A percentile compares a stretch with the other conserved stretches of the same genome.
Evolutionary conservation across 1,284 basidiomycete genomes (phyloP).

Genomic region (Ceratobasidium papillatum): DNA sequence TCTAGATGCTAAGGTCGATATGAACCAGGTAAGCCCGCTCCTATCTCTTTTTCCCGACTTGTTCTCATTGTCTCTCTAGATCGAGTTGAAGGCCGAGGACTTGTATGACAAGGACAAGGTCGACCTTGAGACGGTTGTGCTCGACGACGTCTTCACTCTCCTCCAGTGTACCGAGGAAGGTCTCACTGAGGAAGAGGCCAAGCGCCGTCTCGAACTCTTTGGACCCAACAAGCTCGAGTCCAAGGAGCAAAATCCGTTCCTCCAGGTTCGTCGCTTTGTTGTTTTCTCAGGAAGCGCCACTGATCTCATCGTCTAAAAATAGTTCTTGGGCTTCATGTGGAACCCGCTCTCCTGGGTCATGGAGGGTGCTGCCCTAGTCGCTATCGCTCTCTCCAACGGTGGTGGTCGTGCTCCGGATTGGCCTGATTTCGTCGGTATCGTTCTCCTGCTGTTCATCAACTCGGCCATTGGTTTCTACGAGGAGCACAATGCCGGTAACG

Average conservation of each 20-base stretch:
- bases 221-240: conserved; percentile 95
- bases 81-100: conserved; percentile 82
- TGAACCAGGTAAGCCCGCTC: conserved; percentile 68
- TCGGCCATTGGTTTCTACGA: conserved; percentile 98
- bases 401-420: conserved; percentile 88
- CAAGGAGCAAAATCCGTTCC: conserved; percentile 86
- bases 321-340: conserved; percentile 99
- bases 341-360: conserved; percentile 99
- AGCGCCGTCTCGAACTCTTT: conserved; percentile 90
- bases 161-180: conserved; percentile 89
- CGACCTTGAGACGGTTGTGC: conserved; percentile 95
- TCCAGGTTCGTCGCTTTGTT: conserved; percentile 66
- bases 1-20: conserved; percentile 84
- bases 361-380: conserved; percentile 97
- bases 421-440: conserved; percentile 97
- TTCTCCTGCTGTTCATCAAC: conserved; percentile 92
- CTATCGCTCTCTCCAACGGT: conserved; percentile 96
- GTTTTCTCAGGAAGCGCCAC: conserved; percentile 18
- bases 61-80: conserved; percentile 35
- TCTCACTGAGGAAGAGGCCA: conserved; percentile 78
- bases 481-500: conserved; percentile 96
- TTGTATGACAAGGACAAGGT: conserved; percentile 99
- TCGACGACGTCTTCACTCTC: conserved; percentile 96
- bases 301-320: conserved; percentile 50
- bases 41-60: conserved; percentile 36